phyloP scores from a whole-genome alignment of 2,329 filamentous ascomycete genomes.

The Fusarium neocosmosporiellum region DNA sequence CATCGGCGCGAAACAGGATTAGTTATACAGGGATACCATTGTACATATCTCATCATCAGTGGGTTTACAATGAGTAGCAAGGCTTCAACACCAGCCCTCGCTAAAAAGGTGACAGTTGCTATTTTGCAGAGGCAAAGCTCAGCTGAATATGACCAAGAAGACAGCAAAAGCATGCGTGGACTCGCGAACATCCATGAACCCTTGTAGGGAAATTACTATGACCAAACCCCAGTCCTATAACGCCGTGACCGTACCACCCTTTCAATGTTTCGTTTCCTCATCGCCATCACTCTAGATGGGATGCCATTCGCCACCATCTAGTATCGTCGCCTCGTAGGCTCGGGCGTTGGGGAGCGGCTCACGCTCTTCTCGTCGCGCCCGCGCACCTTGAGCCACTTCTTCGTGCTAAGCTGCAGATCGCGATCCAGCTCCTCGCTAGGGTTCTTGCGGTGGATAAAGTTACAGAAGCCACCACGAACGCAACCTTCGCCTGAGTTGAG shows the following conservation, averaged over 20 bases:
- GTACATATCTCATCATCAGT: conserved; percentile 38
- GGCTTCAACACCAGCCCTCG: conserved; percentile 41
- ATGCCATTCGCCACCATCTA: conserved; percentile 51
- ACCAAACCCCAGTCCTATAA: conserved; percentile 37
- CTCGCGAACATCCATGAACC: conserved; percentile 29
- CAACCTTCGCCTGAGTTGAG: conserved; percentile 96
- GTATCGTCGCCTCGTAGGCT: conserved; percentile 79
- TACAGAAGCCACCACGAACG: conserved; percentile 96
- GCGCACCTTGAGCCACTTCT: conserved; percentile 93
- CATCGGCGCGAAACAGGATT: conserved; percentile 41
- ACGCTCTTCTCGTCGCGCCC: conserved; percentile 87
- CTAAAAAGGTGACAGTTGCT: conserved; percentile 21
- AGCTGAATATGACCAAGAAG: conserved; percentile 24
- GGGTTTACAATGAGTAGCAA: conserved; percentile 42
- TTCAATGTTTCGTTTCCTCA: conserved; percentile 21
- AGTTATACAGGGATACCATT: conserved; percentile 43
- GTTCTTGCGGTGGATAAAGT: conserved; percentile 99
- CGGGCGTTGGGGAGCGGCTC: conserved; percentile 85
- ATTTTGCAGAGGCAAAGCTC: conserved; percentile 18
- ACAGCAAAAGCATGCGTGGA: conserved; percentile 29
- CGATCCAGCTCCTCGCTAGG: conserved; percentile 88
- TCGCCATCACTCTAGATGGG: not conserved
- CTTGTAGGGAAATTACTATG: conserved; percentile 33
- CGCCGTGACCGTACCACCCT: conserved; percentile 40
- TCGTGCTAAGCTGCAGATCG: conserved; percentile 87